Base-by-base conservation (phyloP, 371 early-diverging fungal species). In the Thermomucor indicae-seudaticae region DNA sequence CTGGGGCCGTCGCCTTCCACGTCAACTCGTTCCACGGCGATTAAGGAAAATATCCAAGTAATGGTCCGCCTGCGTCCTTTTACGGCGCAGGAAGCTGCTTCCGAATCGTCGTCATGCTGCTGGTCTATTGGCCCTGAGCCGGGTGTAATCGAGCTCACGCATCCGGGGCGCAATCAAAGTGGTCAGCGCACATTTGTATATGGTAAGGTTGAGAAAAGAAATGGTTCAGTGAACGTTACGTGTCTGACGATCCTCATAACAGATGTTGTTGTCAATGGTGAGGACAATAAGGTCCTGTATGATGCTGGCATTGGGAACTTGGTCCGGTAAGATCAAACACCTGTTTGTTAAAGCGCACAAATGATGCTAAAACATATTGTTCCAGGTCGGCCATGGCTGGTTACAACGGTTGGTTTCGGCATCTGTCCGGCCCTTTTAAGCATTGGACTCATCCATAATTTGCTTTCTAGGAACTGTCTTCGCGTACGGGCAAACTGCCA, bases 401-500 rank as follows among this genome's bases (percentile, higher is more conserved):
- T 20, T 58, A 58, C 41, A 53, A 58, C 49, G 56, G 56, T 57
- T 60, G 28, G 19, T 6, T 31, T 41, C 30, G n/a, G n/a, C n/a
- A 49, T 11, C 49, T 7, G 11, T 1, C n/a, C 39, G 19, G 24
- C 24, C 20, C 43, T 23, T 44, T 22, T 29, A n/a, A 29, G 16
- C 4, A 10, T 17, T 32, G 10, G 8, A 3, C 23, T 16, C 22
- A 31, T 24, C 7, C 17, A 20, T 2, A 10, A 22, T 35, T 20
- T 12, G 29, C 14, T 17, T 16, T 51, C 27, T 43, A 85, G 85
- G 83, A 2, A 86, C 86, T 17, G 80, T 88, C 12, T 88, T 88
- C 64, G 86, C 86, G 4, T 89, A 86, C 72, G 89, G 89, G 2
- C 91, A 91, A 53, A 93, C 93, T 17, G 88, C 88, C 1, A 81